Conservation (phyloP, 106 monocot species). For the Dioscorea dumetorum region DNA sequence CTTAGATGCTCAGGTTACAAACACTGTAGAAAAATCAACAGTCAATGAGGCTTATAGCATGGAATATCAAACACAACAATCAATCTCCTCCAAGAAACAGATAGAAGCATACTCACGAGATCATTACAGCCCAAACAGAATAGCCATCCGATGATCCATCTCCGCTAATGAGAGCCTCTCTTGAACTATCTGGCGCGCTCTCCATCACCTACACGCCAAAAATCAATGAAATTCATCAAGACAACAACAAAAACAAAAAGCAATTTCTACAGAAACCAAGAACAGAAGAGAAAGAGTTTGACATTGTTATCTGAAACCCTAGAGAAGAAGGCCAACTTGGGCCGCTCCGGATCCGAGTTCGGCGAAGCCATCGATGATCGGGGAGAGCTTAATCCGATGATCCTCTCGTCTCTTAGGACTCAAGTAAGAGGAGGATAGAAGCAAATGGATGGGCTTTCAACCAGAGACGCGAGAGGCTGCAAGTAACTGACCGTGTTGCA, state of each 20-base stretch:
- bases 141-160: constrained; percentile 26
- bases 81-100: background rate
- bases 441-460: background rate
- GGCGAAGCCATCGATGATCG: constrained; percentile 7
- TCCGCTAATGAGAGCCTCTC: constrained; percentile 36
- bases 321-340: background rate
- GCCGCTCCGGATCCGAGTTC: constrained; percentile 25
- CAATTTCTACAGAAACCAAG: background rate
- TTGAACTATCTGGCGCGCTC: constrained; percentile 18
- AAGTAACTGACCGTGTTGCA: background rate
- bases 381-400: background rate
- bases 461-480: background rate
- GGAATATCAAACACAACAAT: too few relatives aligned
- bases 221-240: background rate
- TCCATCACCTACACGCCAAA: constrained; percentile 6
- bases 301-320: background rate
- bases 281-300: background rate
- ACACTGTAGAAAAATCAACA: too few relatives aligned
- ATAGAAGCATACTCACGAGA: constrained; percentile 40
- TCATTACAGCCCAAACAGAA: constrained; percentile 42
- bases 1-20: too few relatives aligned
- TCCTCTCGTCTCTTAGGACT: background rate
- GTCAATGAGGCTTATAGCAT: too few relatives aligned
- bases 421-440: too few relatives aligned
- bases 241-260: background rate